Evolutionary conservation across 768 basidiomycete genomes (phyloP).

Genomic region (Kwoniella bestiolae): DNA sequence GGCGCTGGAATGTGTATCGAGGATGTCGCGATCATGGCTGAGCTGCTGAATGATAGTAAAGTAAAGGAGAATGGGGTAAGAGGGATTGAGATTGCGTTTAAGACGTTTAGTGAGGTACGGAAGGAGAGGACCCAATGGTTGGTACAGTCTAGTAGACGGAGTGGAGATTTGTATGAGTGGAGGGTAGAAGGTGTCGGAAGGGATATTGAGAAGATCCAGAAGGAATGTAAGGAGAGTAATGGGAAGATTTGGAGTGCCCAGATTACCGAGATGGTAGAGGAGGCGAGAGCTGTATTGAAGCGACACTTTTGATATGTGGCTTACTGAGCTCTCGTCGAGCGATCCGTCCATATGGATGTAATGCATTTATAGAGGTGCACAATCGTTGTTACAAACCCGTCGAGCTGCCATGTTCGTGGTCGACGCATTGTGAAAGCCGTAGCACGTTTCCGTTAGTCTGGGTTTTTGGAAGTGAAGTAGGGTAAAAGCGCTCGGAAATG

Average conservation of each 20-base stretch:
- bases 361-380: no score
- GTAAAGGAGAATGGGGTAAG: not conserved
- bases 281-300: not conserved
- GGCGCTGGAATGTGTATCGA: not conserved
- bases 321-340: not conserved
- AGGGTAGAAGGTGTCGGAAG: not conserved
- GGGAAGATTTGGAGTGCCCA: not conserved
- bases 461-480: no score
- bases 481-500: not conserved
- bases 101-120: not conserved
- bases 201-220: not conserved
- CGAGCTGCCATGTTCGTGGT: not conserved
- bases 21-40: not conserved
- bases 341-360: not conserved
- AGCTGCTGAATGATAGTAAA: not conserved
- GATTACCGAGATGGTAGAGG: not conserved
- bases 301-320: not conserved
- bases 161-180: not conserved
- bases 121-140: not conserved
- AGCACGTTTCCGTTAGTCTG: not conserved
- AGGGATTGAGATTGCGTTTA: not conserved
- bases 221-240: not conserved
- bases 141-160: not conserved
- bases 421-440: not conserved
- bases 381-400: not conserved